These are phyloP conservation scores for Kuraishia hungarica DNA, from an alignment of 805 yeast species.

Conservation along the genomic window DNA sequence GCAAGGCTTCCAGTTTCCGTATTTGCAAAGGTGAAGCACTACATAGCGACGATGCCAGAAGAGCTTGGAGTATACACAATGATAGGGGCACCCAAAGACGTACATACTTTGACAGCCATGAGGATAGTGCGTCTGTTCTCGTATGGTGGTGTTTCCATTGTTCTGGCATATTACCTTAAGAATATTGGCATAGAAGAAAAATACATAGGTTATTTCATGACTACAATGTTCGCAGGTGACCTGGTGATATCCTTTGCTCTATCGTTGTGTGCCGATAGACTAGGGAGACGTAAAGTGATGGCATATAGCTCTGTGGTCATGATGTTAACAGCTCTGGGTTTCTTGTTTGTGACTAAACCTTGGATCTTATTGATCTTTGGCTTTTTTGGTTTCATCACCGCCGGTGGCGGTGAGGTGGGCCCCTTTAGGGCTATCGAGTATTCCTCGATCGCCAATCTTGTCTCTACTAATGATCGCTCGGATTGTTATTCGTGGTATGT, in stretches of 20 bases:
- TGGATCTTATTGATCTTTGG: constrained; percentile 28
- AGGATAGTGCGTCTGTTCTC: constrained; percentile 27
- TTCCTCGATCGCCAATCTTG: constrained; percentile 38
- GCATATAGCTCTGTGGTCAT: constrained; percentile 30
- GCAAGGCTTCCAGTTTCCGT: neutral
- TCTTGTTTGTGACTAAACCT: constrained; percentile 25
- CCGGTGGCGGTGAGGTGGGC: constrained; percentile 52
- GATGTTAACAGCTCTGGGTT: constrained; percentile 33
- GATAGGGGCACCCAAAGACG: constrained; percentile 21
- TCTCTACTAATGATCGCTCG: constrained; percentile 30
- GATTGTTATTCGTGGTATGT: constrained; percentile 54
- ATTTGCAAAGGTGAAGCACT: neutral
- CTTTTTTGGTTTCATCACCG: constrained; percentile 44
- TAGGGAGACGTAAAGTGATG: constrained; percentile 36
- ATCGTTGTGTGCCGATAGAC: constrained; percentile 34
- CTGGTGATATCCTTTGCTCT: constrained; percentile 36
- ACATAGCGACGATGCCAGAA: constrained; percentile 4
- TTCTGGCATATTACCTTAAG: constrained; percentile 35
- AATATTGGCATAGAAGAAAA: constrained; percentile 31
- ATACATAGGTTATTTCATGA: constrained; percentile 40
- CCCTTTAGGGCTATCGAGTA: constrained; percentile 54
- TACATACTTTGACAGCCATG: constrained; percentile 21
- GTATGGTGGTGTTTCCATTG: constrained; percentile 29
- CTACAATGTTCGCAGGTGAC: constrained; percentile 43
- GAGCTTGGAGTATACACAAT: constrained; percentile 29